phyloP scores from a whole-genome alignment of 305 asterid species.

The Fraxinus angustifolia region DNA sequence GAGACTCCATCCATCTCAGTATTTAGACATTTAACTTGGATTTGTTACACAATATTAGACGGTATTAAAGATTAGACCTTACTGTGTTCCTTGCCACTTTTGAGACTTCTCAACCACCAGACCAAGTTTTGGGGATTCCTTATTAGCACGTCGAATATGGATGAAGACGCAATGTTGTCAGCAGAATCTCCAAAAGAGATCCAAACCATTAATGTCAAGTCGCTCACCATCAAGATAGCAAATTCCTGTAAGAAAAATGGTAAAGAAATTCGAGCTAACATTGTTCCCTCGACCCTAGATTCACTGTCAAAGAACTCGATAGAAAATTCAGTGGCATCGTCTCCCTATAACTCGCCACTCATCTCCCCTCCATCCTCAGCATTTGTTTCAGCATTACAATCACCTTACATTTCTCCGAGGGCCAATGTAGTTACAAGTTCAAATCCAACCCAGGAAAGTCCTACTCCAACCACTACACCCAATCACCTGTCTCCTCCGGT shows the following conservation, averaged over 20 bases:
- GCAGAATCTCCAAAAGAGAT: constrained; percentile 30
- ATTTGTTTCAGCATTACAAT: constrained; percentile 84
- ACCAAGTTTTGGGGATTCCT: constrained; percentile 20
- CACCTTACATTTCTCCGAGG: constrained; percentile 89
- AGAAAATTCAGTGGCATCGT: constrained; percentile 43
- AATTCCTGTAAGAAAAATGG: constrained; percentile 34
- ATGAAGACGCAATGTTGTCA: constrained; percentile 28
- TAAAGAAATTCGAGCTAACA: constrained; percentile 26
- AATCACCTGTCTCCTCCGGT: constrained; percentile 64
- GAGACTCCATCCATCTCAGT: constrained; percentile 11
- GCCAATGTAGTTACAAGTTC: constrained; percentile 35
- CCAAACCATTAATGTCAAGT: constrained; percentile 39
- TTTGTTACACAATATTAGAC: not conserved
- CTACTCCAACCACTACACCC: constrained; percentile 50
- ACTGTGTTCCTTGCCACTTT: not conserved
- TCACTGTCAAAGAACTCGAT: constrained; percentile 25
- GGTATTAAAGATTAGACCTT: not conserved
- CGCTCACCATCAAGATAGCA: constrained; percentile 58
- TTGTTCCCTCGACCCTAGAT: constrained; percentile 26
- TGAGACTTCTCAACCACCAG: constrained; percentile 10
- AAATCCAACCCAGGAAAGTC: constrained; percentile 29
- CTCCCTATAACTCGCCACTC: constrained; percentile 69
- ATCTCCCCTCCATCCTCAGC: constrained; percentile 90
- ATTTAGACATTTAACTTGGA: not conserved
- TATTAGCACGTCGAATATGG: constrained; percentile 42